These are phyloP conservation scores for Paraphaeosphaeria minitans DNA, from an alignment of 2,329 filamentous ascomycete species.

Conservation along the genomic window DNA sequence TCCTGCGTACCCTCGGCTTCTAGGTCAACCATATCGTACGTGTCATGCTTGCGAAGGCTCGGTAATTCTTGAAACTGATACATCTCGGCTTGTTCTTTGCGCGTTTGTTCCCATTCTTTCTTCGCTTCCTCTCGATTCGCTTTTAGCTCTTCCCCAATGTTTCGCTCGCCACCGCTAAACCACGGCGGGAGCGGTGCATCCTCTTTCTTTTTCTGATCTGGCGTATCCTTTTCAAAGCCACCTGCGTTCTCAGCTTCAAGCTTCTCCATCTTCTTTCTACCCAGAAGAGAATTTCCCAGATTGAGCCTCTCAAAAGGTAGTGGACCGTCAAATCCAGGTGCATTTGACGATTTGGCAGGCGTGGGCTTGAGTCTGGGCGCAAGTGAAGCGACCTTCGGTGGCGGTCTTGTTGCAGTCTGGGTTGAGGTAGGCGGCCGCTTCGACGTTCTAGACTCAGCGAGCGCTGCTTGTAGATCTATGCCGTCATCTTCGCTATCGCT, in stretches of 20 bases:
- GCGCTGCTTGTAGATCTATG: constrained; percentile 75
- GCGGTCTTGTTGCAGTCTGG: constrained; percentile 42
- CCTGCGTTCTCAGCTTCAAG: constrained; percentile 62
- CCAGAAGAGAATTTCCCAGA: constrained; percentile 66
- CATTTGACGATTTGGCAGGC: constrained; percentile 56
- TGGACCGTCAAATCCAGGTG: constrained; percentile 73
- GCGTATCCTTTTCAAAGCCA: constrained; percentile 65
- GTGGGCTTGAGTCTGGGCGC: constrained; percentile 35
- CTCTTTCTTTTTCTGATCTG: constrained; percentile 52
- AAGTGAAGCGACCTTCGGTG: constrained; percentile 14
- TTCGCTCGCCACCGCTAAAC: constrained; percentile 64
- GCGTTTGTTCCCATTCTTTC: constrained; percentile 60
- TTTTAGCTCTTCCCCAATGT: constrained; percentile 61
- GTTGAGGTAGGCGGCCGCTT: constrained; percentile 38
- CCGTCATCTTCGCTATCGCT: constrained; percentile 71
- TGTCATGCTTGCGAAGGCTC: constrained; percentile 62
- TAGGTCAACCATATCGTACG: constrained; percentile 54
- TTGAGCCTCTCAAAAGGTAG: constrained; percentile 85
- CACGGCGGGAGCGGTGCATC: constrained; percentile 73
- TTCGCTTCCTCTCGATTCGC: constrained; percentile 51
- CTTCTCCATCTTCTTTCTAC: constrained; percentile 59
- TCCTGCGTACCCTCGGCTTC: constrained; percentile 52
- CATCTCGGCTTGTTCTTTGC: constrained; percentile 60
- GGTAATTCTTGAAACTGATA: constrained; percentile 69
- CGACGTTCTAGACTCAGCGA: constrained; percentile 71